These are phyloP conservation scores for Bipolaris sorokiniana DNA, from an alignment of 2,329 filamentous ascomycete genomes.

Conservation along the genomic window DNA sequence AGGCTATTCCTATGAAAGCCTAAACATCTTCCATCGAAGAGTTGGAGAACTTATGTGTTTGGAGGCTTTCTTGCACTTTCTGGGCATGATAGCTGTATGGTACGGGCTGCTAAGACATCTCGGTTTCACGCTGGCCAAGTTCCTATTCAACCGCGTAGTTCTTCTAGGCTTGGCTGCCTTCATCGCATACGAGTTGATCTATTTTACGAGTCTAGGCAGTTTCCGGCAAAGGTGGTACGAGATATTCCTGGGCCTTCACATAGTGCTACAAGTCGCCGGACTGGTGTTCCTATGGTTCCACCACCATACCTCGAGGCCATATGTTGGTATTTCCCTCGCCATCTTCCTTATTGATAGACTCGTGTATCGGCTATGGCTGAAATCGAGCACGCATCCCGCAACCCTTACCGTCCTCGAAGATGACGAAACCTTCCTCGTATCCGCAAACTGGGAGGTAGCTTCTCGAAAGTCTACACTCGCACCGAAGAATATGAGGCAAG, in stretches of 20 bases:
- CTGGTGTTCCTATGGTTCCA: slow-evolving; percentile 67
- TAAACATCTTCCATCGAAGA: slow-evolving; percentile 70
- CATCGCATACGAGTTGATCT: slow-evolving; percentile 65
- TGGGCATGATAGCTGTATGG: slow-evolving; percentile 63
- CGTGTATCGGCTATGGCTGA: slow-evolving; percentile 62
- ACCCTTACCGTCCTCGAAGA: slow-evolving; percentile 63
- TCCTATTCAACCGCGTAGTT: slow-evolving; percentile 60
- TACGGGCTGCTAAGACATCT: slow-evolving; percentile 58
- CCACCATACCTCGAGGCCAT: slow-evolving; percentile 59
- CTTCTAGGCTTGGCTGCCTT: slow-evolving; percentile 63
- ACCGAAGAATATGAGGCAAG: slow-evolving; percentile 51
- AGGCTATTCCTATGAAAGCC: slow-evolving; percentile 68
- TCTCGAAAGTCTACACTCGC: slow-evolving; percentile 17
- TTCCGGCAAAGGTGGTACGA: slow-evolving; percentile 69
- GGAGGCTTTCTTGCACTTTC: slow-evolving; percentile 63
- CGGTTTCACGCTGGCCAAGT: slow-evolving; percentile 58
- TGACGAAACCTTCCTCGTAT: slow-evolving; percentile 60
- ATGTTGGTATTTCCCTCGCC: slow-evolving; percentile 59
- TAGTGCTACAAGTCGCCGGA: slow-evolving; percentile 62
- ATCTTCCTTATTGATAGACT: slow-evolving; percentile 66
- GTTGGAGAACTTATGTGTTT: slow-evolving; percentile 68
- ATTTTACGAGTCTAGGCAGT: slow-evolving; percentile 65
- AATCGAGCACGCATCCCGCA: slow-evolving; percentile 57
- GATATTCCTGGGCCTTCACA: slow-evolving; percentile 64
- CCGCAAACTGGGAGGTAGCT: slow-evolving; percentile 52